Base-by-base conservation (phyloP, 2,329 filamentous ascomycete species). In the Fusarium incarnatum region DNA sequence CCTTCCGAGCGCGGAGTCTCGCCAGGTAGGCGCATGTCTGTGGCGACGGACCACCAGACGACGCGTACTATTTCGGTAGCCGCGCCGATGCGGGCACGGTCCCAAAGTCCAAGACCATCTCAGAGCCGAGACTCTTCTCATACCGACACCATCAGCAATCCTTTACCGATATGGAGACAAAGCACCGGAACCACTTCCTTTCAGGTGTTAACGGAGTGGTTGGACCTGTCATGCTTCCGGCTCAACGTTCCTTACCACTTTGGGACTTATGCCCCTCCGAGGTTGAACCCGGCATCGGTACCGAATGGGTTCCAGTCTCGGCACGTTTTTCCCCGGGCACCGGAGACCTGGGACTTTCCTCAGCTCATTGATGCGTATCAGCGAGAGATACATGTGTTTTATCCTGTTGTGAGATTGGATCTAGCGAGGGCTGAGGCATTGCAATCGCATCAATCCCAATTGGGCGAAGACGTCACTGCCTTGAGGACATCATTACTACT, bases 111-210 rank as follows among this genome's bases (percentile, higher is more conserved):
- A 4, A 34, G 60, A 1, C 60, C 41, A 0, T 64, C 59, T 0
- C 48, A 64, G 8, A 64, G 60, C 4, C 44, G 59, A 49, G 60
- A 56, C 3, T 64, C 60, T 9, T 64, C 60, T 1, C 49, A 64
- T 1, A 64, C 60, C 2, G 60, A 64, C 2, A 57, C 60, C 0
- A 64, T 64, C 4, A 49, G 23, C 5, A 64, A 64, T 9, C 60
- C 59, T 1, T 4, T 64, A 0, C 60, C 59, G 0, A 49, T 64
- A 4, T 44, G n/a, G 30, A 20, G 37, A 6, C 60, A 64, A 3
- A 64, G 60, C 4, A 47, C 60, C 0, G 60, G 60, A 0, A 64
- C 44, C 0, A 64, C 59, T 0, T 64, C 60, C 2, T 64, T 64
- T 1, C 60, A 64, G 2, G 22, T 64, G 2, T 32, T 64, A 22